Evolutionary conservation across 2,329 filamentous ascomycete genomes (phyloP).

Genomic region (Arthroderma uncinatum): DNA sequence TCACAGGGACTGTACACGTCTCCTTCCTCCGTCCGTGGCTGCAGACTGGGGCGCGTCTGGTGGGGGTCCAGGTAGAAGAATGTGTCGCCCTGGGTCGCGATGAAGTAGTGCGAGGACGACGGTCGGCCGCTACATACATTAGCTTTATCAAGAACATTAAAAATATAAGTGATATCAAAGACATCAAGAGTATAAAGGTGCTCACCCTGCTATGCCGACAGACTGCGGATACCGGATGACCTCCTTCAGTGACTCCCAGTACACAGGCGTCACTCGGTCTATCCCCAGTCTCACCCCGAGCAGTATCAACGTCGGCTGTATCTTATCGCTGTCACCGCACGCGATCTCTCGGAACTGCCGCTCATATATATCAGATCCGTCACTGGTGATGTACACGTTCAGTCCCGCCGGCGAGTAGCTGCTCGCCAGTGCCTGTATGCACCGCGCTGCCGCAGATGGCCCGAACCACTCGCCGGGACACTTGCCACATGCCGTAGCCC

Average conservation of each 20-base stretch:
- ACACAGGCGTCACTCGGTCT: slow-evolving; percentile 86
- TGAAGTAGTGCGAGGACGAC: slow-evolving; percentile 73
- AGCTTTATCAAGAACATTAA: not conserved
- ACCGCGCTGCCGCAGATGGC: slow-evolving; percentile 86
- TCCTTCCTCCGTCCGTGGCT: slow-evolving; percentile 44
- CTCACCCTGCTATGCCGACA: slow-evolving; percentile 86
- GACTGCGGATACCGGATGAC: slow-evolving; percentile 80
- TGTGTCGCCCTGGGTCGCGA: slow-evolving; percentile 60
- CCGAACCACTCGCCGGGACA: slow-evolving; percentile 98
- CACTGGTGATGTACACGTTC: slow-evolving; percentile 77
- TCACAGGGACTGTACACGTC: slow-evolving; percentile 58
- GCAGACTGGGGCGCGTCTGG: slow-evolving; percentile 64
- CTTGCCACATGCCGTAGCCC: slow-evolving; percentile 77
- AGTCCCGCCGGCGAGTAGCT: slow-evolving; percentile 51
- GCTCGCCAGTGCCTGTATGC: slow-evolving; percentile 78
- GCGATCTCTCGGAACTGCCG: slow-evolving; percentile 74
- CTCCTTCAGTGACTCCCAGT: slow-evolving; percentile 84
- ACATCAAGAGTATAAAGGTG: slow-evolving; percentile 19
- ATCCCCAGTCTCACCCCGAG: slow-evolving; percentile 84
- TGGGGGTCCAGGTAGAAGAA: slow-evolving; percentile 97
- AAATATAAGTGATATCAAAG: not conserved
- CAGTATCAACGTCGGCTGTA: slow-evolving; percentile 77
- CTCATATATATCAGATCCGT: slow-evolving; percentile 86
- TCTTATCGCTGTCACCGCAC: slow-evolving; percentile 39
- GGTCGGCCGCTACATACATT: slow-evolving; percentile 62